Evolutionary conservation across 2,329 filamentous ascomycete species (phyloP).

Genomic region (Nothophaeocryptopus gaeumannii): DNA sequence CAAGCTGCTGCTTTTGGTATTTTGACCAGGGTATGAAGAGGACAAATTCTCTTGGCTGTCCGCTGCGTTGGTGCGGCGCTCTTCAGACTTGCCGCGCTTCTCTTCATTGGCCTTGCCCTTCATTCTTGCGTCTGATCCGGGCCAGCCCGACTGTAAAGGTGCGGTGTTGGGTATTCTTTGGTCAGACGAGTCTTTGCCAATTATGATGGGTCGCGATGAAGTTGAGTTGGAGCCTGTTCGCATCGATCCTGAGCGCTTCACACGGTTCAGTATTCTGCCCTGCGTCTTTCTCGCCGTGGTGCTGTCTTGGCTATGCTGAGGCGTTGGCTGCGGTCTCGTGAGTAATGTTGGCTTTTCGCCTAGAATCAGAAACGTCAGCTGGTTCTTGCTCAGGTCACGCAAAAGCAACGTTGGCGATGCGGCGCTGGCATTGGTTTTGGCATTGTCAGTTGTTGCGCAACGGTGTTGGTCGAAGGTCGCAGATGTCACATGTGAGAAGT

Average conservation of each 20-base stretch:
- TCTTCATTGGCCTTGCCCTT: constrained; percentile 26
- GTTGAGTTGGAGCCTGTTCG: constrained; percentile 33
- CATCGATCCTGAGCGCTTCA: constrained; percentile 29
- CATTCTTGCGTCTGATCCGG: constrained; percentile 24
- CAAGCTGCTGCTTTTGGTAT: no score
- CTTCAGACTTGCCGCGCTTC: constrained; percentile 34
- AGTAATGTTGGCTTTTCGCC: constrained; percentile 15
- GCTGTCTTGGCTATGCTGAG: constrained; percentile 30
- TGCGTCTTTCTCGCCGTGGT: constrained; percentile 14
- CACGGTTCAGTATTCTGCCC: constrained; percentile 26
- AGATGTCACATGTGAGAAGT: no score
- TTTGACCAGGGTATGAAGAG: constrained; percentile 8
- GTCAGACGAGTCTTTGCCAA: constrained; percentile 24
- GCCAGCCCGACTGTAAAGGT: constrained; percentile 28
- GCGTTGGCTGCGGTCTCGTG: constrained; percentile 27
- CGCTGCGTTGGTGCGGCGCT: constrained; percentile 23
- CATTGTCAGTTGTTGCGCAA: no score
- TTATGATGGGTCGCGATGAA: constrained; percentile 17
- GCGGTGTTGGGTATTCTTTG: constrained; percentile 28
- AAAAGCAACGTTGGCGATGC: no score
- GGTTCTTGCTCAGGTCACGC: no score
- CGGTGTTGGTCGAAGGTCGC: no score
- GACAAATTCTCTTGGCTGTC: constrained; percentile 29
- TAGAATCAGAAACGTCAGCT: neutral
- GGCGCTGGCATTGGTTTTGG: no score